Evolutionary conservation across 768 basidiomycete species (phyloP).

Genomic region (Podaxis sp.): DNA sequence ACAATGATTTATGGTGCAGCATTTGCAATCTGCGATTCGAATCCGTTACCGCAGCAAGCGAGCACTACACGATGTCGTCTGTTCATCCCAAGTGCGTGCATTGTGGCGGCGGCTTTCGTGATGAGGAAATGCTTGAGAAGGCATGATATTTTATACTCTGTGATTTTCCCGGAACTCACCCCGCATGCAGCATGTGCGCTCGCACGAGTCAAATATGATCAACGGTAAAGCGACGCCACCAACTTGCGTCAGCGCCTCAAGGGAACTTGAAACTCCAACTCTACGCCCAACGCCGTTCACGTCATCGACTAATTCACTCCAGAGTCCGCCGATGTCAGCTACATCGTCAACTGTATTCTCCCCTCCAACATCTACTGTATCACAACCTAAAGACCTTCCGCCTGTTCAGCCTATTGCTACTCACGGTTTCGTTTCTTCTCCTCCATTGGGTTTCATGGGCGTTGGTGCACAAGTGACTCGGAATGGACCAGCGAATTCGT

Average conservation of each 20-base stretch:
- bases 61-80: conserved; percentile 41
- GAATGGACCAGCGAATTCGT: conserved; percentile 2
- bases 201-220: not conserved
- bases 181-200: conserved; percentile 19
- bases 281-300: not conserved
- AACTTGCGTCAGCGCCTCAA: not conserved
- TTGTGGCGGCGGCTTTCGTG: conserved; percentile 43
- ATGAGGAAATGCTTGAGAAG: conserved; percentile 34
- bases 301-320: not conserved
- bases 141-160: conserved; percentile 25
- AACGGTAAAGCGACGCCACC: not conserved
- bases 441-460: not conserved
- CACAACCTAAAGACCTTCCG: conserved; percentile 2
- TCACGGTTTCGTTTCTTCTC: conserved; percentile 1
- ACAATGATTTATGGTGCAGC: conserved; percentile 36
- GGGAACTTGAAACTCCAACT: conserved; percentile 9
- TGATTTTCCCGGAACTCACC: not conserved
- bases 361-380: conserved; percentile 11
- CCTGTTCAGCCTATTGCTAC: not conserved
- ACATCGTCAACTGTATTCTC: conserved; percentile 3
- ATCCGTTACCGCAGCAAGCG: conserved; percentile 31
- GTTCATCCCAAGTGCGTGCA: conserved; percentile 45
- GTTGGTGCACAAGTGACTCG: not conserved
- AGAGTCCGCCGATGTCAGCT: conserved; percentile 5
- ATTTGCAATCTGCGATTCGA: conserved; percentile 42